A percentile compares a stretch with the other conserved stretches of the same genome.
These are phyloP conservation scores for Aureobasidium sp. DNA, from an alignment of 2,329 filamentous ascomycete genomes.

Conservation along the genomic window DNA sequence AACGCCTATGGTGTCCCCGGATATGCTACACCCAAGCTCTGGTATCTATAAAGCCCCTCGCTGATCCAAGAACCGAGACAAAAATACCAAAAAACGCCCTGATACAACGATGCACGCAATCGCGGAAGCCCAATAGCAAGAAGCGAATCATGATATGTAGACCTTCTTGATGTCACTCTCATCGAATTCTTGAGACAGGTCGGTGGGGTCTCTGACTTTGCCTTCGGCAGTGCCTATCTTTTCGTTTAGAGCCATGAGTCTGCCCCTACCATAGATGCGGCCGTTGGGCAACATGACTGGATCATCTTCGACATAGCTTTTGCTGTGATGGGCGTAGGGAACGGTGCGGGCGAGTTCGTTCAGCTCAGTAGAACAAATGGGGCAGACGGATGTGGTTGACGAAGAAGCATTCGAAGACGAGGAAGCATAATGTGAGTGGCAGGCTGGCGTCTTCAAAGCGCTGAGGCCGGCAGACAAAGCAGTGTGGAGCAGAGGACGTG, in stretches of 20 bases:
- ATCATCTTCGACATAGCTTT: slow-evolving; percentile 85
- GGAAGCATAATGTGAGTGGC: slow-evolving; percentile 60
- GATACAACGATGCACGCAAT: not conserved
- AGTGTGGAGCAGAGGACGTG: slow-evolving; percentile 77
- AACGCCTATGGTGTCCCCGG: not conserved
- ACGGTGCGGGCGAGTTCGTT: slow-evolving; percentile 84
- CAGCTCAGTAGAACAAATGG: slow-evolving; percentile 91
- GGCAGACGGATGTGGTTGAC: slow-evolving; percentile 67
- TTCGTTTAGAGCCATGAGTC: slow-evolving; percentile 65
- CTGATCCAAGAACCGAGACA: not conserved
- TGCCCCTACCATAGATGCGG: slow-evolving; percentile 69
- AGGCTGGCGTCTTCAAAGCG: slow-evolving; percentile 89
- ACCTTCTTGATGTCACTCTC: slow-evolving; percentile 68
- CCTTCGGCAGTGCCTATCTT: slow-evolving; percentile 64
- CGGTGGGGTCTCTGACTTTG: slow-evolving; percentile 69
- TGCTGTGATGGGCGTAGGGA: slow-evolving; percentile 90
- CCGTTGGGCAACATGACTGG: slow-evolving; percentile 81
- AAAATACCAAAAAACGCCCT: not conserved
- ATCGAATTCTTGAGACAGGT: slow-evolving; percentile 55
- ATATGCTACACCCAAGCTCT: not conserved
- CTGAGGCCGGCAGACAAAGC: slow-evolving; percentile 86
- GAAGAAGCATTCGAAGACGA: slow-evolving; percentile 42
- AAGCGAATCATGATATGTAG: slow-evolving; percentile 30
- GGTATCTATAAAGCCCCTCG: not conserved
- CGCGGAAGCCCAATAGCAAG: not conserved